Evolutionary conservation across 306 rosid species (phyloP), one percentile per base, ranked within the genome.

Genomic region (Cucurbita argyrosperma): DNA sequence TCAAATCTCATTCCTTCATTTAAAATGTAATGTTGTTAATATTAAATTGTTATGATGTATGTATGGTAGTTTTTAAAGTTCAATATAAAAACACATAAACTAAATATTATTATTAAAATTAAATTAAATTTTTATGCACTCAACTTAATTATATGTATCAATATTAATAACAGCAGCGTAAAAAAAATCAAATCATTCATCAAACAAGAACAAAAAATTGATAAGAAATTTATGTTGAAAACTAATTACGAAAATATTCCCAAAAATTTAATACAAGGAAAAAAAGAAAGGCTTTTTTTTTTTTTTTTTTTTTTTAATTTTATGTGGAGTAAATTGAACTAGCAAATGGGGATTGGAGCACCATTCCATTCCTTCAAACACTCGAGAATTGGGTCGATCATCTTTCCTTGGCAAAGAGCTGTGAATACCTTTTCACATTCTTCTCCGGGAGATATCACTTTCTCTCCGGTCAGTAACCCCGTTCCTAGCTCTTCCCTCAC

Each of bases 341-440:
- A 92, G 66, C 81, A 85, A 6, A 90, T 85, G 2, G 98, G 96
- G 80, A 90, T 87, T 65, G 98, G 98, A 10, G 87, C 86, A 57
- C 98, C 98, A 47, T 87, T 86, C 98, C 98, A 92, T 8, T 84
- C 96, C 5, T 75, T 80, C 45, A 88, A 86, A 70, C 98, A 92
- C 23, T 82, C 96, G 35, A 92, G 51, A 43, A 92, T 72, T 0
- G 98, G 90, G 77, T 92, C 98, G 49, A 90, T 89, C 18, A 88
- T 81, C 76, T 86, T 88, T 0, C 96, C 96, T 74, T 88, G 79
- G 37, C 96, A 87, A 61, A 92, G 49, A 0, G 96, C 98, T 3
- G 84, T 77, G 80, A 90, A 92, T 9, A 92, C 75, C 74, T 80
- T 86, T 72, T 92, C 98, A 55, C 81, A 90, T 59, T 88, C 98